Evolutionary conservation across 805 yeast genomes (phyloP).

Genomic region (Wickerhamomyces subpelliculosus): DNA sequence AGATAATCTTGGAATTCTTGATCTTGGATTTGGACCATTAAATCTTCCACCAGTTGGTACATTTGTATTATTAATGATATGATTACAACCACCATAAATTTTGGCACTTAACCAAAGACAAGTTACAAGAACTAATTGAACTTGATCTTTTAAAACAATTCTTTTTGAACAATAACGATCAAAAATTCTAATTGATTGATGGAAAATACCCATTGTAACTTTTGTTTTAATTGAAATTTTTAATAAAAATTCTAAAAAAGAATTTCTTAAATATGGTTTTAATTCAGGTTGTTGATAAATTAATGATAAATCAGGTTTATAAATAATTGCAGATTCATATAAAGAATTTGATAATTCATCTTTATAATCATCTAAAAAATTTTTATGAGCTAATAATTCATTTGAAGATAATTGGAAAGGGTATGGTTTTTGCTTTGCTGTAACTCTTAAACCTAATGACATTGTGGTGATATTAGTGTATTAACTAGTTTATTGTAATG

Average conservation of each 20-base stretch:
- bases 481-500: no score
- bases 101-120: slow-evolving; percentile 92
- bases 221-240: slow-evolving; percentile 62
- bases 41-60: slow-evolving; percentile 54
- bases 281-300: slow-evolving; percentile 87
- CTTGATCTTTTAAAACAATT: slow-evolving; percentile 76
- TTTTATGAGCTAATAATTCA: slow-evolving; percentile 42
- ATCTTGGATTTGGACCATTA: slow-evolving; percentile 66
- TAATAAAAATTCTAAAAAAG: slow-evolving; percentile 71
- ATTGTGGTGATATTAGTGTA: slow-evolving; percentile 2
- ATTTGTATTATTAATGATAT: slow-evolving; percentile 44
- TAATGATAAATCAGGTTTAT: slow-evolving; percentile 52
- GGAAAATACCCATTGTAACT: slow-evolving; percentile 59
- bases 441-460: slow-evolving; percentile 28
- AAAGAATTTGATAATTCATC: slow-evolving; percentile 38
- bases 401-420: slow-evolving; percentile 41
- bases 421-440: slow-evolving; percentile 42
- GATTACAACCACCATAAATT: slow-evolving; percentile 69
- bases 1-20: slow-evolving; percentile 63
- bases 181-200: slow-evolving; percentile 66
- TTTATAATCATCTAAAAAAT: slow-evolving; percentile 42
- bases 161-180: slow-evolving; percentile 90
- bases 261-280: slow-evolving; percentile 63
- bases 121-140: slow-evolving; percentile 85
- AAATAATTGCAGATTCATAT: slow-evolving; percentile 28